phyloP scores from a whole-genome alignment of 352 stramenopile genomes.

The Halophytophthora batemanensis region DNA sequence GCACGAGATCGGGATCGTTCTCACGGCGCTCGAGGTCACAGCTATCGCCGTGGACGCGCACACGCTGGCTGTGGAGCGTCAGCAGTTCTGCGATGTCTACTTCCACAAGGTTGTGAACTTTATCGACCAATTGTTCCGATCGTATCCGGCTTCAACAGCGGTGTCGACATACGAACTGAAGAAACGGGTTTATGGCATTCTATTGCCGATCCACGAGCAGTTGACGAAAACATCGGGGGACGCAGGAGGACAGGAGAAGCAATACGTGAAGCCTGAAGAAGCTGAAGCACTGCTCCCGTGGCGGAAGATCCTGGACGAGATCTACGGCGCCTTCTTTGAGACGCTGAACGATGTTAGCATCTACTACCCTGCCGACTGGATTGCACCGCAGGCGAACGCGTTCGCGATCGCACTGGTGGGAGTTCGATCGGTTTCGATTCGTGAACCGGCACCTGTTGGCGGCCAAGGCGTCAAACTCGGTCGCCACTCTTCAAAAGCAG shows the following conservation, averaged over 20 bases:
- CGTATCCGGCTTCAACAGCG: constrained; percentile 10
- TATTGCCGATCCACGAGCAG: constrained; percentile 53
- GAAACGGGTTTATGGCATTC: constrained; percentile 41
- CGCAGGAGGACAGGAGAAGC: neutral
- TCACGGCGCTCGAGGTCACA: constrained; percentile 30
- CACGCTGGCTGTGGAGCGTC: constrained; percentile 9
- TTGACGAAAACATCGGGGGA: constrained; percentile 16
- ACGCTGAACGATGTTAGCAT: constrained; percentile 45
- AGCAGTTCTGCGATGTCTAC: constrained; percentile 49
- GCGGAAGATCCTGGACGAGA: constrained; percentile 51
- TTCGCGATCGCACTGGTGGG: constrained; percentile 14
- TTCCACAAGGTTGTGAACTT: constrained; percentile 54
- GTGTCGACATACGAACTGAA: constrained; percentile 69
- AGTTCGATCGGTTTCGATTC: constrained; percentile 1
- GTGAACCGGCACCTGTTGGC: constrained; percentile 1
- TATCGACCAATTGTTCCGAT: constrained; percentile 54
- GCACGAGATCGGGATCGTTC: constrained; percentile 21
- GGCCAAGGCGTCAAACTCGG: constrained; percentile 7
- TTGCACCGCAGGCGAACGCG: constrained; percentile 9
- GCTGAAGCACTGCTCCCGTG: constrained; percentile 41
- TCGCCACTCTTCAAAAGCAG: constrained; percentile 3
- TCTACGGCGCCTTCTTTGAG: constrained; percentile 64
- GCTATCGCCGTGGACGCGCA: constrained; percentile 16
- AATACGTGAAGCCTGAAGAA: constrained; percentile 12
- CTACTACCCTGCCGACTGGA: constrained; percentile 34